Evolutionary conservation across 2,329 filamentous ascomycete genomes (phyloP).

Genomic region (Alternaria hordeiaustralica): DNA sequence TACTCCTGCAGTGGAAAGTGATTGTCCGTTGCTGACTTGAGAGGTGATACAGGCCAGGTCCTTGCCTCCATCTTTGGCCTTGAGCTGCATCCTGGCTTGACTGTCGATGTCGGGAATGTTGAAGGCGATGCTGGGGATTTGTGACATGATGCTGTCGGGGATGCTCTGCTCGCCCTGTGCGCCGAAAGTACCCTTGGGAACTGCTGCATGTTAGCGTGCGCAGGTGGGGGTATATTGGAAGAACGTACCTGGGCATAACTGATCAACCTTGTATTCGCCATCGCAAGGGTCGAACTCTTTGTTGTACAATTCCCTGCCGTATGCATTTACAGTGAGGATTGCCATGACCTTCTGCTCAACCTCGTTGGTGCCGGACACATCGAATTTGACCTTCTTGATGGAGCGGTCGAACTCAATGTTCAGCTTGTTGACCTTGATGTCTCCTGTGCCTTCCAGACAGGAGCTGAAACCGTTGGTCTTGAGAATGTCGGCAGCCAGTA

Average conservation of each 20-base stretch:
- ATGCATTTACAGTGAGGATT: constrained; percentile 77
- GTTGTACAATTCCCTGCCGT: constrained; percentile 80
- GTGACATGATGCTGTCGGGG: constrained; percentile 70
- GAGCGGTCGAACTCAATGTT: constrained; percentile 80
- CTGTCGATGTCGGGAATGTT: constrained; percentile 89
- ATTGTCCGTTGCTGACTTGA: constrained; percentile 85
- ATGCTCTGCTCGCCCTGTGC: constrained; percentile 76
- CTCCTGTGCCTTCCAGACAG: constrained; percentile 64
- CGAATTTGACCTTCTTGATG: constrained; percentile 76
- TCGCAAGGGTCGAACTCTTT: constrained; percentile 86
- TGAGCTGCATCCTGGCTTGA: constrained; percentile 78
- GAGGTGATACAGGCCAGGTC: constrained; percentile 85
- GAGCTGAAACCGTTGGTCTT: constrained; percentile 80
- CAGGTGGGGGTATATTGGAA: too few relatives aligned
- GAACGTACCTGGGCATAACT: constrained; percentile 85
- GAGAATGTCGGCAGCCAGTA: constrained; percentile 73
- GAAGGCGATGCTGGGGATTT: constrained; percentile 90
- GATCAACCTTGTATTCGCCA: constrained; percentile 66
- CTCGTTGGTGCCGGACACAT: constrained; percentile 78
- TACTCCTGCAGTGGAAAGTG: constrained; percentile 74
- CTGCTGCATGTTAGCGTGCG: constrained; percentile 55
- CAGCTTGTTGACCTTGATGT: constrained; percentile 74
- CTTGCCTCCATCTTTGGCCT: constrained; percentile 62
- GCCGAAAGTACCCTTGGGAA: constrained; percentile 76
- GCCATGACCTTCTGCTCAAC: constrained; percentile 82